A percentile compares a stretch with the other conserved stretches of the same genome.
Conservation (phyloP, 768 basidiomycete genomes). For the Daedaleopsis nitida region DNA sequence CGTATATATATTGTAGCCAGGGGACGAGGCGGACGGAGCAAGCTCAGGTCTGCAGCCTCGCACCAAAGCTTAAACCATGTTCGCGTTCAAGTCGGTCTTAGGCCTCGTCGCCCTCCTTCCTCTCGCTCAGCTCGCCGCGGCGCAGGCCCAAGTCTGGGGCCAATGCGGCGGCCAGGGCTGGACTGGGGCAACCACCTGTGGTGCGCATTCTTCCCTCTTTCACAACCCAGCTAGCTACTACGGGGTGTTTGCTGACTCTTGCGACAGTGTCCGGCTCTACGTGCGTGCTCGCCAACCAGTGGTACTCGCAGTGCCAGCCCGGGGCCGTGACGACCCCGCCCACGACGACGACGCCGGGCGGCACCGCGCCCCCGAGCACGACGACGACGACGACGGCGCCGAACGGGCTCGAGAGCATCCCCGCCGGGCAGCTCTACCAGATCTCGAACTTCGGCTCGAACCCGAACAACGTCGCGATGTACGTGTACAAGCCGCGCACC, state of each 20-base stretch:
- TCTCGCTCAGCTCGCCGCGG: constrained; percentile 23
- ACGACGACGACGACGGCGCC: constrained; percentile 15
- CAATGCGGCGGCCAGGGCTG: constrained; percentile 22
- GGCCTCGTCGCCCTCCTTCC: constrained; percentile 22
- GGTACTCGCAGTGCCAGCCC: constrained; percentile 49
- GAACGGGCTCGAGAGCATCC: constrained; percentile 14
- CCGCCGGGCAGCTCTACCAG: constrained; percentile 29
- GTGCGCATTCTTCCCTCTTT: neutral
- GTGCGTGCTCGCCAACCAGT: constrained; percentile 40
- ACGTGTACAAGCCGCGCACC: constrained; percentile 35
- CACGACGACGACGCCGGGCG: constrained; percentile 15
- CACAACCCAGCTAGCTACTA: neutral
- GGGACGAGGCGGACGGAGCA: too few species aligned
- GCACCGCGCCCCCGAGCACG: constrained; percentile 27
- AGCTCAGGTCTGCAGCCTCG: constrained; percentile 27
- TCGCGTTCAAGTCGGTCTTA: constrained; percentile 2
- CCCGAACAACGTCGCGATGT: constrained; percentile 54
- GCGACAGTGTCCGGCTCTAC: constrained; percentile 35
- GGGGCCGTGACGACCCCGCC: constrained; percentile 6
- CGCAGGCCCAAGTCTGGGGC: constrained; percentile 21
- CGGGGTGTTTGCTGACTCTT: constrained; percentile 17
- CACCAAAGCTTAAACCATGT: constrained; percentile 3
- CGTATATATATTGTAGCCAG: too few species aligned
- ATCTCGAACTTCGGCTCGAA: constrained; percentile 52
- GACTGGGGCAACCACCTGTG: constrained; percentile 18